These are phyloP conservation scores for Tetraselmis chui DNA, from an alignment of 139 green algal genomes.

Conservation along the genomic window DNA sequence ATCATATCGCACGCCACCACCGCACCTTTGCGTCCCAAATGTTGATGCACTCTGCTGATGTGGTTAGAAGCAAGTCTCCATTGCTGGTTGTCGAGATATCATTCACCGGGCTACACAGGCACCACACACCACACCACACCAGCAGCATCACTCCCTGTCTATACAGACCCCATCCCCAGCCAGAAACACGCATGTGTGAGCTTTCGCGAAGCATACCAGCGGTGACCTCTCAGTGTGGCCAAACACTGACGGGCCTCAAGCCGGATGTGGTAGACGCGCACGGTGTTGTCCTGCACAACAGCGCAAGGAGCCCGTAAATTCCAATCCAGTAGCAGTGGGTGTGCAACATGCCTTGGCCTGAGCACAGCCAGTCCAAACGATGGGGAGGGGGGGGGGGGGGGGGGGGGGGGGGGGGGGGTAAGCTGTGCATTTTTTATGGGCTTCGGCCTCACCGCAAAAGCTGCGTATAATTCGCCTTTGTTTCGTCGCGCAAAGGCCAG, in stretches of 20 bases:
- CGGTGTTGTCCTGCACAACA: constrained; percentile 19
- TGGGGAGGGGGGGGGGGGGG: too few relatives aligned
- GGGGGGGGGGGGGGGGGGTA: too few relatives aligned
- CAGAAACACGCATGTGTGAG: constrained; percentile 12
- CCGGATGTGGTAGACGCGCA: constrained; percentile 15
- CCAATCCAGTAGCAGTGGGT: background rate
- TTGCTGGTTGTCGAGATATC: constrained; percentile 6
- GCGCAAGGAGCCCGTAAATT: background rate
- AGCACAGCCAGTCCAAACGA: background rate
- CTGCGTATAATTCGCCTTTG: constrained; percentile 14
- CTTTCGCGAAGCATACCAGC: constrained; percentile 20
- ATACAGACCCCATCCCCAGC: background rate
- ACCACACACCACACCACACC: background rate
- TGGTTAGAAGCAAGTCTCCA: constrained; percentile 18
- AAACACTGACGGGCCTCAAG: background rate
- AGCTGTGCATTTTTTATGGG: too few relatives aligned
- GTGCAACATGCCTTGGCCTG: background rate
- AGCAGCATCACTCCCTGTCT: background rate
- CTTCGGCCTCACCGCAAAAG: constrained; percentile 24
- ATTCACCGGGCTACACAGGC: constrained; percentile 8
- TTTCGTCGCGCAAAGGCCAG: constrained; percentile 1
- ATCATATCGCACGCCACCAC: background rate
- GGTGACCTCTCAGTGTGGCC: constrained; percentile 16
- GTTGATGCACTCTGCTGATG: constrained; percentile 19
- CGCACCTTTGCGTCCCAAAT: constrained; percentile 33